Base-by-base conservation (phyloP, 2,329 filamentous ascomycete species). In the Xylariaceae sp. region DNA sequence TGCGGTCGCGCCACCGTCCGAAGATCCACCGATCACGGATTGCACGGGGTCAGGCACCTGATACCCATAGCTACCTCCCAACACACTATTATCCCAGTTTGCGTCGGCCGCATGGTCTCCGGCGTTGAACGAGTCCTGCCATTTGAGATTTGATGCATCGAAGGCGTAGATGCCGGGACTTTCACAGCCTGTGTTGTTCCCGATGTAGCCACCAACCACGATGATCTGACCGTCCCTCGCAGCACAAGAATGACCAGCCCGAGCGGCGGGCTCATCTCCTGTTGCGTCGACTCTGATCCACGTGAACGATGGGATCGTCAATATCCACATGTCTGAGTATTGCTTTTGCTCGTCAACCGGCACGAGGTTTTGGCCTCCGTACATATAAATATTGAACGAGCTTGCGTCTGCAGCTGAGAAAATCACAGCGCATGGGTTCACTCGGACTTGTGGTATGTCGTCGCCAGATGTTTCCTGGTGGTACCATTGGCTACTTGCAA, bases 351-450 rank as follows among this genome's bases (percentile, higher is more conserved):
- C 64, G 47, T 69, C 82, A 51, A 75, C 78, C 1, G 87, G 86
- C 22, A 81, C 74, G 1, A 90, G 72, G 56, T 87, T 87, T 63
- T 90, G 87, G 0, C 87, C 87, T 11, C 86, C 87, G 61, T 86
- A 90, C 70, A 90, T 78, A 68, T 90, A 89, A 40, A 91, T 77
- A 61, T 90, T 87, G 62, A 89, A 88, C 27, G 82, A 87, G 15
- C 83, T 86, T 9, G 86, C 86, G 61, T 89, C 86, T 6, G 85
- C 78, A 11, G 85, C 83, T 14, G 82, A 81, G 39, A 82, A 85
- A 15, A 87, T 79, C 0, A 85, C 83, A 11, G 85, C 82, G 60
- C 86, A 89, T 0, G 85, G 83, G 61, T 89, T 87, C 18, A 89
- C 86, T 17, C 86, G 78, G 45, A 86, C 82, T 0, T 76, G 71